Evolutionary conservation across 768 basidiomycete genomes (phyloP), one percentile per base, ranked within the genome.

Genomic region (Termitomyces sp.): DNA sequence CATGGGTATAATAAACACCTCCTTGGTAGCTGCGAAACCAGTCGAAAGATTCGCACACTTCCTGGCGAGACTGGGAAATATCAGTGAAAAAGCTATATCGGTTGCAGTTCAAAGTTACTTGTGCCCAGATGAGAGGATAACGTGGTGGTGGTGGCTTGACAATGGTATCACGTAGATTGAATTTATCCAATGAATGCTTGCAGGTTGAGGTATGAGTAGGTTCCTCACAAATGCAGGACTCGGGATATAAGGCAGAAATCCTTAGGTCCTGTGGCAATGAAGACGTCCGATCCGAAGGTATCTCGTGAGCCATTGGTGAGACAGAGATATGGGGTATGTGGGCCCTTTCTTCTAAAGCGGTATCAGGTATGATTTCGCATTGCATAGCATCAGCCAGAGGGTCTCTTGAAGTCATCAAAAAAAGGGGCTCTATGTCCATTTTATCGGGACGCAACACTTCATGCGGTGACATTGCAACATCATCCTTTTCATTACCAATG

Each of bases 21-120:
- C 88, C 73, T 67, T 94, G 91, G 64, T 89, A 93, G 58, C 81
- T 85, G 31, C 82, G 75, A 67, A 88, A 89, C 78, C 83, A 85
- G 20, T 85, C 82, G 45, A 86, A 82, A 5, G 85, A 80, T 67
- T 93, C 91, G 70, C 91, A 92, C 2, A 93, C 77, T 70, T 92
- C 91, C 70, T 91, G 89, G 39, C 91, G 82, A 23, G 89, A 87
- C 89, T 91, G 18, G 15, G 41, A 58, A 29, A 6, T 11, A 31
- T 35, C 12, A 59, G 11, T 61, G 27, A 56, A 22, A 38, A 39
- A 44, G 4, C 27, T 16, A 39, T 46, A 22, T 43, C 23, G 20
- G 18, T 20, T 36, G 48, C 9, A 40, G 9, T 23, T 11, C 23
- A 31, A 23, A 52, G 63, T 60, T 60, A 77, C 77, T 61, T 74